Conservation (phyloP, 805 yeast species). For the Wickerhamiella bombiphila region DNA sequence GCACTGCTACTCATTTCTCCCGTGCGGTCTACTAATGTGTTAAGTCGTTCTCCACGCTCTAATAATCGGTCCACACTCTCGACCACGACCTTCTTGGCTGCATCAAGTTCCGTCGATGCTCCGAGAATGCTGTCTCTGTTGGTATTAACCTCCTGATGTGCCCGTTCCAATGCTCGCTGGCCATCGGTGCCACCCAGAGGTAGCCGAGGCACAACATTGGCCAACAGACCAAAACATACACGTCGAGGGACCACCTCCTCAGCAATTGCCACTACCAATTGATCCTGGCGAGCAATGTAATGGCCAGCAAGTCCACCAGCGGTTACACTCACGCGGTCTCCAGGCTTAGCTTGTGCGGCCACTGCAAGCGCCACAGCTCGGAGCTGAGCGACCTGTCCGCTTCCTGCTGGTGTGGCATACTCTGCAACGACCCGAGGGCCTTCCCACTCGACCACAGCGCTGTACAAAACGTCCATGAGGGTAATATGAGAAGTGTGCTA, state of each 20-base stretch:
- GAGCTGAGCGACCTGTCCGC: background rate
- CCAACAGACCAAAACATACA: conserved; percentile 16
- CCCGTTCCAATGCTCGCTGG: conserved; percentile 10
- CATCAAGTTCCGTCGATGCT: conserved; percentile 37
- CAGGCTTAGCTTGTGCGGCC: conserved; percentile 13
- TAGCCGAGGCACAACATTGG: conserved; percentile 15
- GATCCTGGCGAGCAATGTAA: conserved; percentile 6
- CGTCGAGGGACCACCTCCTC: conserved; percentile 16
- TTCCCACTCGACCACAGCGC: background rate
- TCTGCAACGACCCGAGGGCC: background rate
- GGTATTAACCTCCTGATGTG: conserved; percentile 6
- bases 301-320: conserved; percentile 11
- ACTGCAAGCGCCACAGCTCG: conserved; percentile 12
- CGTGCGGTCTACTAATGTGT: conserved; percentile 62
- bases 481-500: too few relatives aligned
- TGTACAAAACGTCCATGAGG: background rate
- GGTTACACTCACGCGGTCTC: conserved; percentile 12
- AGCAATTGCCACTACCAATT: conserved; percentile 10
- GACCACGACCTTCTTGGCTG: conserved; percentile 53
- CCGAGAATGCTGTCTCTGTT: conserved; percentile 16
- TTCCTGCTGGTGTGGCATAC: background rate
- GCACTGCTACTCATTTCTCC: conserved; percentile 54
- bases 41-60: conserved; percentile 65
- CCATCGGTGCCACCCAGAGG: conserved; percentile 5
- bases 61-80: conserved; percentile 59